Percentiles rank a stretch among this genome's conserved stretches.
Conservation (phyloP, 352 stramenopile genomes). For the Phytophthora citricola region DNA sequence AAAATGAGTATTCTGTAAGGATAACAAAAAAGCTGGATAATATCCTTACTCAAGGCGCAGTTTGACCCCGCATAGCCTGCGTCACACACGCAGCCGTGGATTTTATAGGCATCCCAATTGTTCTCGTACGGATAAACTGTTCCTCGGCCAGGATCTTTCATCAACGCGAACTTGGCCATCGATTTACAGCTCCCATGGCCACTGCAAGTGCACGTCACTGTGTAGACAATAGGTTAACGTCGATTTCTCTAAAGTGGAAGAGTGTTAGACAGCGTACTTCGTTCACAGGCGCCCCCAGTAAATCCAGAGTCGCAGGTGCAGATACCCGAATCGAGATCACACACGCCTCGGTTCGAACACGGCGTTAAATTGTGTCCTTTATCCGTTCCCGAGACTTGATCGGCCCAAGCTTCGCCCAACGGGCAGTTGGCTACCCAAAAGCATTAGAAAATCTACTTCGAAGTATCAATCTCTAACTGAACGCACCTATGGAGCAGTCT, state of each 20-base stretch:
- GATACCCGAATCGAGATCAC: conserved; percentile 58
- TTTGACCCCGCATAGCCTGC: conserved; percentile 73
- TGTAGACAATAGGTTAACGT: background rate
- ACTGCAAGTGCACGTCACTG: conserved; percentile 81
- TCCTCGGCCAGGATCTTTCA: conserved; percentile 65
- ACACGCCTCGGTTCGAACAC: conserved; percentile 89
- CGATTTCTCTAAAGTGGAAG: background rate
- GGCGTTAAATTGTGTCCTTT: conserved; percentile 84
- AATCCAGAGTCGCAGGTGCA: conserved; percentile 80
- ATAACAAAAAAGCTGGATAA: too few species aligned
- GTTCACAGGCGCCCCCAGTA: conserved; percentile 78
- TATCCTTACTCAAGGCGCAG: conserved; percentile 65
- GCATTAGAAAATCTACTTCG: background rate
- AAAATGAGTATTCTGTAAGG: too few species aligned
- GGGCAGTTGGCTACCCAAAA: conserved; percentile 60
- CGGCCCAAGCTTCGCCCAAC: conserved; percentile 70
- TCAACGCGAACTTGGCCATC: conserved; percentile 67
- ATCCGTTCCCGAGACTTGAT: conserved; percentile 60
- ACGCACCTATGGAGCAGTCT: conserved; percentile 66
- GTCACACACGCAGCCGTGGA: conserved; percentile 90
- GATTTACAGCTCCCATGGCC: conserved; percentile 82
- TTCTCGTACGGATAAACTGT: conserved; percentile 59
- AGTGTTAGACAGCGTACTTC: conserved; percentile 44
- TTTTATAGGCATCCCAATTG: conserved; percentile 87
- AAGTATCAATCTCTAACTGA: background rate